phyloP scores from a whole-genome alignment of 192 early-diverging fungal genomes.

The Coemansia sp. region DNA sequence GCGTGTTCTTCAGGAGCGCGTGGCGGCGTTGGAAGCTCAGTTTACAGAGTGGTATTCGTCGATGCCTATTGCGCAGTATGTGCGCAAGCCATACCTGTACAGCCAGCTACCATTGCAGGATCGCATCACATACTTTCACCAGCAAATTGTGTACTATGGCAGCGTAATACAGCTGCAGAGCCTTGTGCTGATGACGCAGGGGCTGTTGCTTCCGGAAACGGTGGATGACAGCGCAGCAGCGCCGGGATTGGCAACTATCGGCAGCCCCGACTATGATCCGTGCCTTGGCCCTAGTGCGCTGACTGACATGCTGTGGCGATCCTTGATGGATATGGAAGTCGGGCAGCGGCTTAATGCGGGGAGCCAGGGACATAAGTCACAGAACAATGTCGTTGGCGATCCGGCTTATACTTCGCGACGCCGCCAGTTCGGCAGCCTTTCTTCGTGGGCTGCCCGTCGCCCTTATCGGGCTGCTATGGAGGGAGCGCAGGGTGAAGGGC shows the following conservation, averaged over 20 bases:
- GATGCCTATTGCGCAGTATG: conserved; percentile 42
- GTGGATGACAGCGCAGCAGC: conserved; percentile 22
- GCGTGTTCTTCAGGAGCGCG: conserved; percentile 45
- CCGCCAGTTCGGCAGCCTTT: conserved; percentile 28
- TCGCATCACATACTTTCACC: conserved; percentile 50
- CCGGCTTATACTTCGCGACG: conserved; percentile 25
- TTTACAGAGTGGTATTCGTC: conserved; percentile 51
- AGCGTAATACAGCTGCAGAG: conserved; percentile 50
- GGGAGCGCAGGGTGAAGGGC: conserved; percentile 2
- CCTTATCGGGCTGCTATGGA: conserved; percentile 17
- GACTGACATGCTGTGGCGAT: conserved; percentile 39
- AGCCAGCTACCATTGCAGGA: conserved; percentile 51
- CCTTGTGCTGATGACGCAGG: conserved; percentile 42
- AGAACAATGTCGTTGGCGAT: conserved; percentile 6
- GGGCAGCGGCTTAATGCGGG: background rate
- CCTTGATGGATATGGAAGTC: conserved; percentile 30
- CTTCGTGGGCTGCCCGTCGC: conserved; percentile 30
- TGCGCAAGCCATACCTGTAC: conserved; percentile 39
- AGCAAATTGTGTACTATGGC: conserved; percentile 53
- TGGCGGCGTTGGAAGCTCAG: conserved; percentile 34
- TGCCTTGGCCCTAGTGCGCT: conserved; percentile 33
- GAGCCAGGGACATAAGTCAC: background rate
- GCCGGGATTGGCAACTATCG: background rate
- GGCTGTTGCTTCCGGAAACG: conserved; percentile 39
- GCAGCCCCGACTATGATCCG: background rate